These are phyloP conservation scores for Trypanosomatidae sp. DNA, from an alignment of 208 protist genomes.

Conservation along the genomic window DNA sequence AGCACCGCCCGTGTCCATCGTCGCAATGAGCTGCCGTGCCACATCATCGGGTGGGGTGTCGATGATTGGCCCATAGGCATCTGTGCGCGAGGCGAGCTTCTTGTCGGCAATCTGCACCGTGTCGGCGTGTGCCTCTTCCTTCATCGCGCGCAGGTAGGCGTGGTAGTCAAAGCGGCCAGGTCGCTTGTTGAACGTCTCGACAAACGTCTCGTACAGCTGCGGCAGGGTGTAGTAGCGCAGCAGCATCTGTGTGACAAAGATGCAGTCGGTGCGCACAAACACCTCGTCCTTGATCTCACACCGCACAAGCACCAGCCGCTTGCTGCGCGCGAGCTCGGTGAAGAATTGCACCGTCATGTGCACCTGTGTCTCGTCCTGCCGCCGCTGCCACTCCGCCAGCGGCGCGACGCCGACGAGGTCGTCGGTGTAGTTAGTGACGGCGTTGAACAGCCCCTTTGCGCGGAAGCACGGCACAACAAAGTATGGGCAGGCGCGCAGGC, in stretches of 20 bases:
- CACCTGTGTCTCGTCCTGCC: conserved; percentile 68
- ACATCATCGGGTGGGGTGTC: conserved; percentile 68
- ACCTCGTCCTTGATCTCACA: conserved; percentile 89
- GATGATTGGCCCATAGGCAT: conserved; percentile 75
- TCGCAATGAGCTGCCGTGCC: conserved; percentile 53
- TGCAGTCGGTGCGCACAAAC: conserved; percentile 77
- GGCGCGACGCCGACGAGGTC: conserved; percentile 79
- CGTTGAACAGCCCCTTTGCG: conserved; percentile 87
- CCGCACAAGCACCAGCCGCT: conserved; percentile 78
- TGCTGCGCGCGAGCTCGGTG: conserved; percentile 73
- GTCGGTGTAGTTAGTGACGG: conserved; percentile 83
- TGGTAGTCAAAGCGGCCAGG: conserved; percentile 83
- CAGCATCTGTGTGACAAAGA: conserved; percentile 85
- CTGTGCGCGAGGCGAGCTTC: conserved; percentile 41
- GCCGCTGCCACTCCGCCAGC: conserved; percentile 81
- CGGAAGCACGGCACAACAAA: conserved; percentile 88
- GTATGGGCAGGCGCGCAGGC: conserved; percentile 69
- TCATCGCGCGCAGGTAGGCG: conserved; percentile 78
- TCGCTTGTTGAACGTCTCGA: conserved; percentile 85
- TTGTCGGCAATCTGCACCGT: conserved; percentile 83
- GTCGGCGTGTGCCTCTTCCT: conserved; percentile 78
- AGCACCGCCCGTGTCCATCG: conserved; percentile 20
- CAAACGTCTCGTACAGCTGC: conserved; percentile 66
- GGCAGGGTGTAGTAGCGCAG: conserved; percentile 87
- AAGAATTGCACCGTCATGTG: conserved; percentile 93